Evolutionary conservation across 805 yeast species (phyloP).

Genomic region (Saturnispora bothae): DNA sequence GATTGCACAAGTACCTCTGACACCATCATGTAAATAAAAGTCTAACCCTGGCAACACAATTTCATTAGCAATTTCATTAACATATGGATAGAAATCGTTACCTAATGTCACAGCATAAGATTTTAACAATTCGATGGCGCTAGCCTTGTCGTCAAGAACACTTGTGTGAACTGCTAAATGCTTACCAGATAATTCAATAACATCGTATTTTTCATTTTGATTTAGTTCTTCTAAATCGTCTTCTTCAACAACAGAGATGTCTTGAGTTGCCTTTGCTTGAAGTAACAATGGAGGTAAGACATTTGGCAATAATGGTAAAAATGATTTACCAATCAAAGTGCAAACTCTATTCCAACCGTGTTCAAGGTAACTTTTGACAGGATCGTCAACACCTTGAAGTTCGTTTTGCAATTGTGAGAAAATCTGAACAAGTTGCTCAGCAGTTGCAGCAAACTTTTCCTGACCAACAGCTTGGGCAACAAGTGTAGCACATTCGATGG

Average conservation of each 20-base stretch:
- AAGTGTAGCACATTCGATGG: constrained; percentile 90
- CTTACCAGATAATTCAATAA: constrained; percentile 81
- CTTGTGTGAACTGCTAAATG: constrained; percentile 93
- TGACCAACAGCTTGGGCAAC: constrained; percentile 93
- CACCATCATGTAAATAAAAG: constrained; percentile 90
- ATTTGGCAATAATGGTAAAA: constrained; percentile 69
- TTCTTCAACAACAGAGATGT: constrained; percentile 79
- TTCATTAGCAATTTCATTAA: constrained; percentile 63
- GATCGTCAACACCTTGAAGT: constrained; percentile 65
- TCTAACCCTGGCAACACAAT: constrained; percentile 82
- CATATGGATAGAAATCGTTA: constrained; percentile 75
- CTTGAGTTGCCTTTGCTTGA: constrained; percentile 85
- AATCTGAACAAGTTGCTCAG: constrained; percentile 60
- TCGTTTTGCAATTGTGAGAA: constrained; percentile 58
- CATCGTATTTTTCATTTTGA: constrained; percentile 91
- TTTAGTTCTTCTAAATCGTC: constrained; percentile 74
- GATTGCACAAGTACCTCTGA: constrained; percentile 81
- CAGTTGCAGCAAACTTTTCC: constrained; percentile 71
- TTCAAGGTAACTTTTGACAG: constrained; percentile 74
- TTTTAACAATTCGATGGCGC: constrained; percentile 80
- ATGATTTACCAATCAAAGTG: constrained; percentile 72
- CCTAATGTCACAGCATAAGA: constrained; percentile 79
- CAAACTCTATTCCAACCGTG: constrained; percentile 97
- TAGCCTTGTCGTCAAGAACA: constrained; percentile 84
- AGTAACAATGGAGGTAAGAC: constrained; percentile 84